phyloP scores from a whole-genome alignment of 768 basidiomycete genomes.

The Psilocybe cubensis region DNA sequence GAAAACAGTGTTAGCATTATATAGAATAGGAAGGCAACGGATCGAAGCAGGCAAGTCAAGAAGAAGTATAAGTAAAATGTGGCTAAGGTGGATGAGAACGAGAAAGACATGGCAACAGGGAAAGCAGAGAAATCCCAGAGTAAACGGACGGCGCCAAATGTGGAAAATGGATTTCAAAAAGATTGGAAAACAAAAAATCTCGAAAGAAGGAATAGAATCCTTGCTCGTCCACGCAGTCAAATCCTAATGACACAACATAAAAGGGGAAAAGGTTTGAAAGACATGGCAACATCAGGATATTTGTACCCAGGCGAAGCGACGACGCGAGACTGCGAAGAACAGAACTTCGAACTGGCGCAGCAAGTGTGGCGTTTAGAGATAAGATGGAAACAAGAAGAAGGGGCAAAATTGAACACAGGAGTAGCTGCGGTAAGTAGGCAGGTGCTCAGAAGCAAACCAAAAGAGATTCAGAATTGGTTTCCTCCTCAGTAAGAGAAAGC shows the following conservation, averaged over 20 bases:
- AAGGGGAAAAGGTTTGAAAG: slow-evolving; percentile 9
- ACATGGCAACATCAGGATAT: not conserved
- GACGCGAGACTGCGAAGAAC: slow-evolving; percentile 4
- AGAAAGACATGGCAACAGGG: slow-evolving; percentile 1
- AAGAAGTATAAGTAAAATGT: not conserved
- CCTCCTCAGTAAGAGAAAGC: not conserved
- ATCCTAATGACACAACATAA: slow-evolving; percentile 7
- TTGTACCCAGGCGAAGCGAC: slow-evolving; percentile 4
- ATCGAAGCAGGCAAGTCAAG: slow-evolving; percentile 1
- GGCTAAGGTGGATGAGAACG: not conserved
- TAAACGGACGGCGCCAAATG: not conserved
- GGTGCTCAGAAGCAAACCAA: not conserved
- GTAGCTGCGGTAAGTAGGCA: too few relatives aligned
- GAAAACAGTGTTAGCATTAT: not conserved
- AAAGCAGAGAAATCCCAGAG: not conserved
- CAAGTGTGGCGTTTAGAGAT: slow-evolving; percentile 7
- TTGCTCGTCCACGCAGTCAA: not conserved
- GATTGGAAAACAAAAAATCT: not conserved
- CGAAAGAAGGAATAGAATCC: slow-evolving; percentile 6
- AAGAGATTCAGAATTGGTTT: not conserved
- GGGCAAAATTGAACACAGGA: not conserved
- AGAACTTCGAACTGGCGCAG: slow-evolving; percentile 4
- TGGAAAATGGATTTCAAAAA: not conserved
- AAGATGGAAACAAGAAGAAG: not conserved
- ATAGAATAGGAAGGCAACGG: not conserved